Percentiles rank a stretch among this genome's conserved stretches.
phyloP scores from a whole-genome alignment of 768 basidiomycete species.

The Butyriboletus loyo region DNA sequence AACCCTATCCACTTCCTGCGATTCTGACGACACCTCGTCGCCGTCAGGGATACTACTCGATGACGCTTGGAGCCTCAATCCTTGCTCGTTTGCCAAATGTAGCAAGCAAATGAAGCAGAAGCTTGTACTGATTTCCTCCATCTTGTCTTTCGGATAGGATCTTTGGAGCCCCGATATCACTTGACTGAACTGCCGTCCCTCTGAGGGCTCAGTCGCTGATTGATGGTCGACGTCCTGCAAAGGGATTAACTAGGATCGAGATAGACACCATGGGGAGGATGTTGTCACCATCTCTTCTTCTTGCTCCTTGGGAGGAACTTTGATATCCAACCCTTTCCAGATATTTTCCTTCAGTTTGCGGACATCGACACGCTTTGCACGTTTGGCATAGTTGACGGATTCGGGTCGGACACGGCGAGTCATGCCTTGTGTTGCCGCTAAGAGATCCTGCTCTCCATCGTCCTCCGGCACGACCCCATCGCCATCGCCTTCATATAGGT shows the following conservation, averaged over 20 bases:
- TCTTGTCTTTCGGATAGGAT: slow-evolving; percentile 88
- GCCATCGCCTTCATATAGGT: slow-evolving; percentile 45
- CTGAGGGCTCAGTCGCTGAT: slow-evolving; percentile 57
- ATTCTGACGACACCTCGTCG: slow-evolving; percentile 32
- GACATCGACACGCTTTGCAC: slow-evolving; percentile 95
- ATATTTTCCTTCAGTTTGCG: slow-evolving; percentile 97
- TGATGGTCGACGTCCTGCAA: slow-evolving; percentile 53
- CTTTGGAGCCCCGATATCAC: slow-evolving; percentile 81
- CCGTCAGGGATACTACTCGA: slow-evolving; percentile 35
- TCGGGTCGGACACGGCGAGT: slow-evolving; percentile 82
- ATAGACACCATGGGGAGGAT: background rate
- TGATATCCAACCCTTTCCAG: slow-evolving; percentile 89
- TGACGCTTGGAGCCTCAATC: slow-evolving; percentile 72
- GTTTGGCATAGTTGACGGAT: slow-evolving; percentile 89
- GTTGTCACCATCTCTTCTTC: slow-evolving; percentile 53
- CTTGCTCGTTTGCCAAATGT: slow-evolving; percentile 96
- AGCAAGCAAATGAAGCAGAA: slow-evolving; percentile 99
- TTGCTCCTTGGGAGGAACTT: slow-evolving; percentile 41
- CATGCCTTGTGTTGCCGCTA: slow-evolving; percentile 75
- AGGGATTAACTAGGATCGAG: background rate
- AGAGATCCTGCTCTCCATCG: slow-evolving; percentile 80
- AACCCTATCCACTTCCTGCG: slow-evolving; percentile 44
- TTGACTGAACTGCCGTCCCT: slow-evolving; percentile 67
- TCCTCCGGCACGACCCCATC: slow-evolving; percentile 49
- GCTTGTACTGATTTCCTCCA: slow-evolving; percentile 97